Evolutionary conservation across 768 basidiomycete species (phyloP).

Genomic region (Gloeopeniophorella convolvens): DNA sequence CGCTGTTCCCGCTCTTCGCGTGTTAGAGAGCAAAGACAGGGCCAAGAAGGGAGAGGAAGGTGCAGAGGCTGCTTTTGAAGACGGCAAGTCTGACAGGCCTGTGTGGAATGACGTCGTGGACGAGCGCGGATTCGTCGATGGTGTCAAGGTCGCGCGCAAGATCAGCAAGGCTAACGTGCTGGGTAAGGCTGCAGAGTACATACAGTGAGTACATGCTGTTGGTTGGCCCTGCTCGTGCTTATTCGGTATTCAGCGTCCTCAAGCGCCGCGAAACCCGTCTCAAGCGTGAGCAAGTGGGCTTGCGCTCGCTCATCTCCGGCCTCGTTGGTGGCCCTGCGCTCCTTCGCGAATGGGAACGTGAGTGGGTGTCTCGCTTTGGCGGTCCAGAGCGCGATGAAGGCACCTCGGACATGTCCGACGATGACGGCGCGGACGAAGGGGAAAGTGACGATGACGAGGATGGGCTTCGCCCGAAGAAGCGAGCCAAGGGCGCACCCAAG

Average conservation of each 20-base stretch:
- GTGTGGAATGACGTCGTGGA: slow-evolving; percentile 53
- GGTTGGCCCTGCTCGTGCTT: background rate
- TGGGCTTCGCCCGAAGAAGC: slow-evolving; percentile 56
- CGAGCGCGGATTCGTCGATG: slow-evolving; percentile 80
- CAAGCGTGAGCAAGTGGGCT: slow-evolving; percentile 66
- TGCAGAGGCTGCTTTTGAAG: background rate
- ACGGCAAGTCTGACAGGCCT: slow-evolving; percentile 8
- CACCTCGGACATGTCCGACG: slow-evolving; percentile 34
- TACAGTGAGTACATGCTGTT: slow-evolving; percentile 38
- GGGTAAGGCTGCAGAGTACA: slow-evolving; percentile 88
- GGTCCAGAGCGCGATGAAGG: slow-evolving; percentile 67
- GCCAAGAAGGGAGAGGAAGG: slow-evolving; percentile 25
- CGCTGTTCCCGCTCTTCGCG: slow-evolving; percentile 78
- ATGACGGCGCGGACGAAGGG: slow-evolving; percentile 47
- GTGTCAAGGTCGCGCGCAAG: slow-evolving; percentile 87
- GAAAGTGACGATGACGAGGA: slow-evolving; percentile 33
- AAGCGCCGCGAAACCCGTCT: slow-evolving; percentile 72
- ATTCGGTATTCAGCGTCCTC: slow-evolving; percentile 45
- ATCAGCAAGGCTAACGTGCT: slow-evolving; percentile 88
- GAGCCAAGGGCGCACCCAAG: slow-evolving; percentile 39
- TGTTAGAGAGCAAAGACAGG: slow-evolving; percentile 51
- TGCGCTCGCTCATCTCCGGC: slow-evolving; percentile 60
- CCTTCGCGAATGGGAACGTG: slow-evolving; percentile 66
- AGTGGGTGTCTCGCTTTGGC: slow-evolving; percentile 70
- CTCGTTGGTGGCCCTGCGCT: slow-evolving; percentile 71